Evolutionary conservation across 106 monocot species (phyloP).

Genomic region (Dioscorea alata): DNA sequence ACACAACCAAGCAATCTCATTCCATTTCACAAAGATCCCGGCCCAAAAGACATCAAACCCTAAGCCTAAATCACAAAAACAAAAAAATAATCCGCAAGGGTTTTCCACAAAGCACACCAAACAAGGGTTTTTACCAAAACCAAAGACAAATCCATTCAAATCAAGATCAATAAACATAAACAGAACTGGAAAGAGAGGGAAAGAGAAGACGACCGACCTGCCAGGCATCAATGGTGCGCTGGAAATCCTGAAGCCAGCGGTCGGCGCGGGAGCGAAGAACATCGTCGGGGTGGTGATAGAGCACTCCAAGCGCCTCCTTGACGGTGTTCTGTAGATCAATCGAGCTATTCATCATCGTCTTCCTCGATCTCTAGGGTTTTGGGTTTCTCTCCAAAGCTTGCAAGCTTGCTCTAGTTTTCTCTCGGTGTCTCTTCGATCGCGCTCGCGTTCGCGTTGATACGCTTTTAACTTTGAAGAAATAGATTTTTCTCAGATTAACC

Average conservation of each 20-base stretch:
- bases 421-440: no score
- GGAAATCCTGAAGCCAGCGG: conserved; percentile 94
- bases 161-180: not conserved
- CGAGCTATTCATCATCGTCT: not conserved
- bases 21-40: not conserved
- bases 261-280: conserved; percentile 65
- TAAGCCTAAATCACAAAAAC: not conserved
- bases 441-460: no score
- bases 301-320: conserved; percentile 73
- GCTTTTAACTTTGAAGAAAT: no score
- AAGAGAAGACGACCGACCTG: conserved; percentile 41
- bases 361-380: no score
- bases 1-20: not conserved
- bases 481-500: no score
- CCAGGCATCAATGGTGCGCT: conserved; percentile 94
- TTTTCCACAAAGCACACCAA: not conserved
- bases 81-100: not conserved
- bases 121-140: not conserved
- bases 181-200: no score
- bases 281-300: conserved; percentile 91
- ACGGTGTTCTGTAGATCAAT: conserved; percentile 85
- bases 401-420: no score
- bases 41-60: not conserved
- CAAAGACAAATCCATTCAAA: not conserved
- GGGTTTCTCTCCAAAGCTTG: no score